Base-by-base conservation (phyloP, 2,329 filamentous ascomycete species). In the Colletotrichum abscissum region DNA sequence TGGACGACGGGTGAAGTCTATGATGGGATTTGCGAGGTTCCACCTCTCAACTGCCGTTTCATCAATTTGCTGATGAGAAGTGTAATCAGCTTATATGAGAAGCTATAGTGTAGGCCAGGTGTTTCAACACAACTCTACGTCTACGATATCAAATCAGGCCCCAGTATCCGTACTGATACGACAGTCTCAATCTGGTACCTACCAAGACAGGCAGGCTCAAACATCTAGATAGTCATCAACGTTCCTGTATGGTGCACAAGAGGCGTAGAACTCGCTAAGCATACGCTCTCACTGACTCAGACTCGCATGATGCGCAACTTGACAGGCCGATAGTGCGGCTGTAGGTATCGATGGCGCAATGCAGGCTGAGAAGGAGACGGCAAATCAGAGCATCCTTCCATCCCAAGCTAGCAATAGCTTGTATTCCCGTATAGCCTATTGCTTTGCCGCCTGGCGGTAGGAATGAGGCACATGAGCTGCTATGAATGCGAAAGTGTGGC, bases 401-500 rank as follows among this genome's bases (percentile, higher is more conserved):
- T 24, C n/a, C 56, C 54, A 22, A 64, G 54, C 66, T 55, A 69
- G 58, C 33, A 63, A 30, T 63, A 46, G 54, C 28, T 16, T 64
- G 52, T 69, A 52, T 64, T 4, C 19, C 42, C 55, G 58, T 58
- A 69, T 42, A 67, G 33, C 28, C n/a, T 28, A 35, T n/a, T n/a
- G 42, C 19, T n/a, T 19, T n/a, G 16, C 42, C 8, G 26, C 49
- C 8, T 16, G 35, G 52, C 38, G 49, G 22, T 24, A 35, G 26
- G 19, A 22, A 62, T 5, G 8, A 11, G 42, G 33, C 46, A 59
- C 54, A 56, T 67, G 16, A 56, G 52, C 19, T 30, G 49, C 49
- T 16, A 30, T 22, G 11, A 38, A 35, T 57, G 63, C 22, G 11
- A 42, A n/a, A 11, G 30, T 30, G 33, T 56, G 49, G 22, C 62